Evolutionary conservation across 495 filamentous ascomycete species (phyloP), one percentile per base, ranked within the genome.

Genomic region (Poronia punctata): DNA sequence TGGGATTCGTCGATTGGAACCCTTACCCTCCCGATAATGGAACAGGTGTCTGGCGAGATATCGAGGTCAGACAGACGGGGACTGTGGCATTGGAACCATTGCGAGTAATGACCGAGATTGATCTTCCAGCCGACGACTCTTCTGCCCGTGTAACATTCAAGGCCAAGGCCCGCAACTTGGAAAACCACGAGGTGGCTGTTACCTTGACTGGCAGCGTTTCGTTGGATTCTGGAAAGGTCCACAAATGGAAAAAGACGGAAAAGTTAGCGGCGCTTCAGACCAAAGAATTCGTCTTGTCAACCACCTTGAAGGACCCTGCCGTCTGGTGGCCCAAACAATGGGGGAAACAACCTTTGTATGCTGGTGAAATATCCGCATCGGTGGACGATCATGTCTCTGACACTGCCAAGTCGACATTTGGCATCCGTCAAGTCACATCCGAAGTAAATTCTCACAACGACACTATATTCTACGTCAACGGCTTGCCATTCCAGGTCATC

Each of bases 1-100:
- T 76, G 14, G 75, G 78, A 0, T 83, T 77, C 39, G 71, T 76
- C 1, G 79, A 83, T 41, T 83, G 80, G 80, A 82, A 82, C 29
- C 78, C 78, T 0, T 76, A 72, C 39, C 79, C 80, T 0, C 64
- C 71, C 0, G 73, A 77, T 38, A 73, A 75, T 36, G 71, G 73
- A 1, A 69, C 45, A 61, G 79, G 80, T 0, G 66, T 83, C 2
- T 82, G 79, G 79, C 66, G 79, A 1, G 51, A 80, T 31, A 66
- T 83, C 5, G 75, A 78, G 35, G 16, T 83, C 16, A 70, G 70
- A 35, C 67, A 75, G 46, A 80, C 74, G 0, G 78, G 78, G 0
- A 52, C 72, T 4, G 67, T 80, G 0, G 59, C 63, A 0, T 53
- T 82, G 34, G 74, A 66, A 0, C 59, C 70, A 0, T 40, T 76